Evolutionary conservation across 306 rosid genomes (phyloP).

Genomic region (Potentilla sterilis): DNA sequence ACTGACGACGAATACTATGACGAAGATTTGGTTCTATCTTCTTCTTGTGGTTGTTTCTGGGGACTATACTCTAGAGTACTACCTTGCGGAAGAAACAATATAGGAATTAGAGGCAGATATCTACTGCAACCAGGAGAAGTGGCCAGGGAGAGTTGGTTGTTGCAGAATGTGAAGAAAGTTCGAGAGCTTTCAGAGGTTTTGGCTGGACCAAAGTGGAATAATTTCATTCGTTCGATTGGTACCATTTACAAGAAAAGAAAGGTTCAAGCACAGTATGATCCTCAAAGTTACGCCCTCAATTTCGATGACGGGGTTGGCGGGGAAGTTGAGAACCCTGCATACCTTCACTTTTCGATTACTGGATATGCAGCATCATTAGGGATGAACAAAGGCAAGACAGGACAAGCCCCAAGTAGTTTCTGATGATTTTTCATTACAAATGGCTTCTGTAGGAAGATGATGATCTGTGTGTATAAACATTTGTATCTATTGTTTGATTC

Average conservation of each 20-base stretch:
- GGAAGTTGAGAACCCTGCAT: background rate
- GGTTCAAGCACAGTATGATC: constrained; percentile 41
- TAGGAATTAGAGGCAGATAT: background rate
- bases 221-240: constrained; percentile 19
- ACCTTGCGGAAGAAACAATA: background rate
- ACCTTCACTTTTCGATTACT: constrained; percentile 23
- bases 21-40: background rate
- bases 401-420: background rate
- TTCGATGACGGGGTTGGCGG: constrained; percentile 37
- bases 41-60: constrained; percentile 25
- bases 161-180: constrained; percentile 28
- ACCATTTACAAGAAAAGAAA: constrained; percentile 19
- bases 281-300: constrained; percentile 48
- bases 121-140: constrained; percentile 10
- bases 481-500: constrained; percentile 4
- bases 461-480: background rate
- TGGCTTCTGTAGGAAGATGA: background rate
- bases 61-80: background rate
- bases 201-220: constrained; percentile 47
- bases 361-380: constrained; percentile 22
- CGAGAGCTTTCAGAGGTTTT: constrained; percentile 24
- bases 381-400: constrained; percentile 3
- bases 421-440: background rate
- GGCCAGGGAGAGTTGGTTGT: constrained; percentile 23
- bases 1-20: constrained; percentile 1